Percentiles rank a stretch among this genome's conserved stretches.
Evolutionary conservation across 2,329 filamentous ascomycete genomes (phyloP).

Genomic region (Corynespora cassiicola): DNA sequence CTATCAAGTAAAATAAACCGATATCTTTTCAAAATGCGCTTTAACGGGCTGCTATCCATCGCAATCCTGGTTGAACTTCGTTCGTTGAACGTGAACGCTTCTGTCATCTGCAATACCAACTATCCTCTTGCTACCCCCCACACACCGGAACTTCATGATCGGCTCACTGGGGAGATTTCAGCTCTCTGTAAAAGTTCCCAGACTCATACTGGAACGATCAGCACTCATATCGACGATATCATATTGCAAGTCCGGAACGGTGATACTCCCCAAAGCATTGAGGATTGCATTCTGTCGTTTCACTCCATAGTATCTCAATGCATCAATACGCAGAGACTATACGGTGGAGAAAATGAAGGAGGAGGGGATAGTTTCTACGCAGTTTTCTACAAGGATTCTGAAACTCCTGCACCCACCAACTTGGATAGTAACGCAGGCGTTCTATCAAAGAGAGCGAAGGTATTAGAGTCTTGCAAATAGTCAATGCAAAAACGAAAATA

Average conservation of each 20-base stretch:
- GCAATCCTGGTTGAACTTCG: constrained; percentile 2
- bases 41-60: constrained; percentile 1
- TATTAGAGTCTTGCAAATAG: no score
- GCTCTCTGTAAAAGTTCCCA: constrained; percentile 1
- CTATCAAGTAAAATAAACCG: no score
- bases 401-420: background rate
- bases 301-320: constrained; percentile 3
- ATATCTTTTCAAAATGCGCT: constrained; percentile 3
- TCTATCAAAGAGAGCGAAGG: constrained; percentile 1
- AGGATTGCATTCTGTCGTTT: constrained; percentile 4
- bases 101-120: constrained; percentile 4
- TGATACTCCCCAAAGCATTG: background rate
- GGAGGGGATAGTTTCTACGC: background rate
- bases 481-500: no score
- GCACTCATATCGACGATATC: constrained; percentile 1
- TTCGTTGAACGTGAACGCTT: constrained; percentile 1
- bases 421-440: background rate
- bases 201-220: constrained; percentile 1
- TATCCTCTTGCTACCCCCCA: background rate
- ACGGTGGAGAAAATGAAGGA: constrained; percentile 1
- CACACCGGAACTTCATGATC: constrained; percentile 1
- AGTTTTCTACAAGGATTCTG: constrained; percentile 1
- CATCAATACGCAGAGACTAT: constrained; percentile 1
- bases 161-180: background rate
- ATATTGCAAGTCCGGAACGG: constrained; percentile 1